Percentiles rank a stretch among this genome's conserved stretches.
phyloP scores from a whole-genome alignment of 345 rosid species.

The Excoecaria agallocha region DNA sequence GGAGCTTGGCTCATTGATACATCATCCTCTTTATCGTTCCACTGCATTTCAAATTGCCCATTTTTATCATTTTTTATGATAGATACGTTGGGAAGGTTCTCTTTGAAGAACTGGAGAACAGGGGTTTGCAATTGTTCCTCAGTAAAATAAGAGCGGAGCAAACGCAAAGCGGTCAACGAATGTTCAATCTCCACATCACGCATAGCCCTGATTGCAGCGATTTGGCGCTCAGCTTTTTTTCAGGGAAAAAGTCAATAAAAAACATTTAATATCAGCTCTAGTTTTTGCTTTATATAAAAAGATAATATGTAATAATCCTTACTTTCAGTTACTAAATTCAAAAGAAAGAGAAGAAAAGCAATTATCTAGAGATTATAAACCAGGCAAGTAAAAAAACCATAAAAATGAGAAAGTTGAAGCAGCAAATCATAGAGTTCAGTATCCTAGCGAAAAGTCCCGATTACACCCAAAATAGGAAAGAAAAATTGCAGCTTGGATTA shows the following conservation, averaged over 20 bases:
- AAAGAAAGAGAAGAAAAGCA: neutral
- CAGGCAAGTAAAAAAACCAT: neutral
- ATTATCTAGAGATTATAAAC: neutral
- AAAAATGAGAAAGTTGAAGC: neutral
- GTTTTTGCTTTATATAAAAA: neutral
- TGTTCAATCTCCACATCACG: constrained; percentile 75
- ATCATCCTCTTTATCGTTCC: constrained; percentile 42
- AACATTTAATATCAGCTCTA: neutral
- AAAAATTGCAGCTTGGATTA: neutral
- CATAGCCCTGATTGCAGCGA: constrained; percentile 65
- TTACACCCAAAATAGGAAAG: neutral
- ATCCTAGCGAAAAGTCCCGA: neutral
- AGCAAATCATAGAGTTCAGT: neutral
- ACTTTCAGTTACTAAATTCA: neutral
- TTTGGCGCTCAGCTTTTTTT: constrained; percentile 55
- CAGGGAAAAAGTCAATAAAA: neutral
- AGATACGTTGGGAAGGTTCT: constrained; percentile 55
- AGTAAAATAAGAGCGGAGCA: constrained; percentile 54
- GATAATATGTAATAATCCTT: neutral
- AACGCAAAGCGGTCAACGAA: constrained; percentile 48
- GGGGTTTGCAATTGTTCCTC: constrained; percentile 58
- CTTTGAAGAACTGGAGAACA: constrained; percentile 53
- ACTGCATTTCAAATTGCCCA: constrained; percentile 52
- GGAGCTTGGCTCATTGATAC: constrained; percentile 24
- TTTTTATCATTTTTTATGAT: constrained; percentile 38